These are phyloP conservation scores for Aspergillus alliaceus DNA, from an alignment of 2,329 filamentous ascomycete species.

Conservation along the genomic window DNA sequence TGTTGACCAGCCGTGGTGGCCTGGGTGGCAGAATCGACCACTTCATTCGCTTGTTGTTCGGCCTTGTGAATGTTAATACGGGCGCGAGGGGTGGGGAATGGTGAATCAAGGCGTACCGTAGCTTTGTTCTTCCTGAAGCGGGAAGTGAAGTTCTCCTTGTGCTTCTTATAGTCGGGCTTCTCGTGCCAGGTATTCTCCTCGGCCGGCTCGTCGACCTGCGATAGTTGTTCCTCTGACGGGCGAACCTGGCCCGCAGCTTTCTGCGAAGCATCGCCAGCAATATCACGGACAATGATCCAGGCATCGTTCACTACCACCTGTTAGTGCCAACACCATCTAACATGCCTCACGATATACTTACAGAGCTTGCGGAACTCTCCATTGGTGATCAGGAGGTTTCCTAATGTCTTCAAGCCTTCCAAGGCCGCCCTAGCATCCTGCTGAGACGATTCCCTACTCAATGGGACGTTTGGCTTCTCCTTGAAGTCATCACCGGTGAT, in stretches of 20 bases:
- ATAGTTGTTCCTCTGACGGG: constrained; percentile 73
- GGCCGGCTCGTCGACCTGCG: constrained; percentile 78
- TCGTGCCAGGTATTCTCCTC: constrained; percentile 95
- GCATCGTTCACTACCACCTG: constrained; percentile 68
- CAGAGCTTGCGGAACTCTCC: constrained; percentile 91
- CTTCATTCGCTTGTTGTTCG: constrained; percentile 55
- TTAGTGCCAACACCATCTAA: constrained; percentile 19
- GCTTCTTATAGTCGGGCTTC: constrained; percentile 69
- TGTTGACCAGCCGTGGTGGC: constrained; percentile 52
- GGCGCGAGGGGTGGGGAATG: neutral
- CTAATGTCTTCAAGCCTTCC: constrained; percentile 82
- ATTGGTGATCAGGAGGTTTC: constrained; percentile 87
- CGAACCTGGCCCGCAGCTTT: constrained; percentile 74
- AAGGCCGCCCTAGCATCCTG: constrained; percentile 82
- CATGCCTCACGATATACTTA: constrained; percentile 48
- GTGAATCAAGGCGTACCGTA: constrained; percentile 39
- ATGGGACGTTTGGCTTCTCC: constrained; percentile 61
- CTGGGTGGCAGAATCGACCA: constrained; percentile 54
- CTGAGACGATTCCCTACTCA: constrained; percentile 74
- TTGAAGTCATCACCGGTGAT: constrained; percentile 64
- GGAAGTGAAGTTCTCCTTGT: constrained; percentile 65
- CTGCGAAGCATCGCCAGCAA: constrained; percentile 83
- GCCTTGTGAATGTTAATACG: constrained; percentile 23
- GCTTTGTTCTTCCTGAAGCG: constrained; percentile 59
- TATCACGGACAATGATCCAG: constrained; percentile 77